A percentile compares a stretch with the other conserved stretches of the same genome.
Conservation (phyloP, 2,329 filamentous ascomycete species). For the Aspergillus luchuensis region DNA sequence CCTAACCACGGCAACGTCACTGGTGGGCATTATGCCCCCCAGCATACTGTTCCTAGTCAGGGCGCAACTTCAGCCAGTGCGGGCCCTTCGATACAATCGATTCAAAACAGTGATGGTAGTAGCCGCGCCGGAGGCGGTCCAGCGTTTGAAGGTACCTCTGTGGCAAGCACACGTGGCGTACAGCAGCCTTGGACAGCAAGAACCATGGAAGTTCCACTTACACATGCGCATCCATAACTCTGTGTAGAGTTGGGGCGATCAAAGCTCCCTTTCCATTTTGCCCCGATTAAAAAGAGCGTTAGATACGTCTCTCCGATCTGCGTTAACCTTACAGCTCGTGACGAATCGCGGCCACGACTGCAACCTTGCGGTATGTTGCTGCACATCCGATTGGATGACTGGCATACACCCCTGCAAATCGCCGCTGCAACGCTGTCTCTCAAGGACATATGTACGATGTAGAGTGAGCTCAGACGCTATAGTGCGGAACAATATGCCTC, state of each 20-base stretch:
- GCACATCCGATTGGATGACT: background rate
- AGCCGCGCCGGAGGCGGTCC: constrained; percentile 24
- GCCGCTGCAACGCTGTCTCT: background rate
- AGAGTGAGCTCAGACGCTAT: background rate
- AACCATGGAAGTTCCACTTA: constrained; percentile 32
- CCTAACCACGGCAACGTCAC: constrained; percentile 42
- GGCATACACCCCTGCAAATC: background rate
- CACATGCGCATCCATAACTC: constrained; percentile 23
- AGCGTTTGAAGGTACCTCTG: constrained; percentile 26
- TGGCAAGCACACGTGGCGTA: constrained; percentile 29
- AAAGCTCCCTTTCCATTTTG: background rate
- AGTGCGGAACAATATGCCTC: background rate
- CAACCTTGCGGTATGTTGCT: background rate
- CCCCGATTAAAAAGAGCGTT: background rate
- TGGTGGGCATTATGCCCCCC: constrained; percentile 31
- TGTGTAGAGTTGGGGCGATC: constrained; percentile 7
- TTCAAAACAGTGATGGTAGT: constrained; percentile 19
- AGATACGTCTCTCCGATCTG: background rate
- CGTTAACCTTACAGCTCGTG: background rate
- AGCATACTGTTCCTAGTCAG: constrained; percentile 26
- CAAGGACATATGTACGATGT: background rate
- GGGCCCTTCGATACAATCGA: constrained; percentile 22
- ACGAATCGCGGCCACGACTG: background rate
- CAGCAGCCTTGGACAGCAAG: constrained; percentile 32
- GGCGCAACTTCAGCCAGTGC: constrained; percentile 20